Conservation (phyloP, 345 rosid species). For the Cardamine occulta region DNA sequence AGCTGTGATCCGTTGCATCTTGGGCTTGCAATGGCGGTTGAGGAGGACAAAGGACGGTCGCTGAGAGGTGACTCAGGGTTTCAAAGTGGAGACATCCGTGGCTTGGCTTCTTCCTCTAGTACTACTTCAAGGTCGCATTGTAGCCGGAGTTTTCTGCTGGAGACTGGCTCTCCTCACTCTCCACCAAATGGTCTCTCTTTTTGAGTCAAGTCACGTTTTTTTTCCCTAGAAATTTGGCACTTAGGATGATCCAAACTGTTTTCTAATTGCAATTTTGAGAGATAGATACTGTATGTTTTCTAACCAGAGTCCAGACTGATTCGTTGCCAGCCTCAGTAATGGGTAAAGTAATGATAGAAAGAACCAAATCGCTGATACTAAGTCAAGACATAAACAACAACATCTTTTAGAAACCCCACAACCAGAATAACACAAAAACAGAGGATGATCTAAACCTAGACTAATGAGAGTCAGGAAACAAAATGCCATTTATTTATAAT, state of each 20-base stretch:
- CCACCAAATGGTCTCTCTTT: constrained; percentile 45
- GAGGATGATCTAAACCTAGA: constrained; percentile 30
- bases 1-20: constrained; percentile 81
- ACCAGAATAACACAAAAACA: constrained; percentile 26
- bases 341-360: constrained; percentile 8
- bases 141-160: constrained; percentile 84
- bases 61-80: constrained; percentile 55
- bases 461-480: constrained; percentile 24
- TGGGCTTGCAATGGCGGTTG: constrained; percentile 66
- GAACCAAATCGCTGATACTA: background rate
- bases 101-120: constrained; percentile 89
- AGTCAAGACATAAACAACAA: constrained; percentile 17
- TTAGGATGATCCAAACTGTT: constrained; percentile 11
- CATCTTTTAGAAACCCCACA: background rate
- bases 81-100: constrained; percentile 67
- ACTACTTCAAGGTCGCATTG: constrained; percentile 93
- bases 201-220: constrained; percentile 16
- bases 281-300: constrained; percentile 7
- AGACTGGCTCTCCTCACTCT: constrained; percentile 83
- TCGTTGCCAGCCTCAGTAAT: constrained; percentile 1
- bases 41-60: constrained; percentile 63
- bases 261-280: constrained; percentile 30
- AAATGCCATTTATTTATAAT: constrained; percentile 30
- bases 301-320: constrained; percentile 20
- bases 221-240: background rate